Percentiles rank a stretch among this genome's conserved stretches.
Conservation (phyloP, 805 yeast genomes). For the Suhomyces xylopsoci region DNA sequence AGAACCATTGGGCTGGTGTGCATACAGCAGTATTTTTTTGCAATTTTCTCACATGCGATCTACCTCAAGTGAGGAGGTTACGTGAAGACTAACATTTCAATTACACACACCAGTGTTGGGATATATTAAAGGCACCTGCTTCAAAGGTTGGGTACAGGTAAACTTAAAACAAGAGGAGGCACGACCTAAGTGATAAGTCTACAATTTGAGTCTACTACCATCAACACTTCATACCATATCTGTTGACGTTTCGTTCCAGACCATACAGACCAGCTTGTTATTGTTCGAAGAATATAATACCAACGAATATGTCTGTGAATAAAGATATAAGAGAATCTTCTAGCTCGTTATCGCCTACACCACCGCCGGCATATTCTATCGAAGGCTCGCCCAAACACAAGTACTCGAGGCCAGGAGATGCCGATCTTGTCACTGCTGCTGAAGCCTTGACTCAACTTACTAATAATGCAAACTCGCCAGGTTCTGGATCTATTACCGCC, state of each 20-base stretch:
- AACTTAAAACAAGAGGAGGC: background rate
- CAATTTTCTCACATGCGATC: background rate
- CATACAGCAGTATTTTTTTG: background rate
- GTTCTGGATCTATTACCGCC: conserved; percentile 9
- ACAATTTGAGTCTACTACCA: background rate
- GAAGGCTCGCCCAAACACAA: conserved; percentile 2
- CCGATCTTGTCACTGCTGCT: conserved; percentile 37
- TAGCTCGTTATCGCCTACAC: conserved; percentile 1
- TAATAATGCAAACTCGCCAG: conserved; percentile 16
- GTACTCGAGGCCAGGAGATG: conserved; percentile 8
- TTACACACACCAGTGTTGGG: background rate
- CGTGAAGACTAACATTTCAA: background rate
- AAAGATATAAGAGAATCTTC: background rate
- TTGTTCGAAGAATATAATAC: no score
- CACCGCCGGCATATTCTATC: conserved; percentile 1
- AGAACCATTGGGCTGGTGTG: background rate
- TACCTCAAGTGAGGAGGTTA: background rate
- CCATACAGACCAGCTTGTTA: no score
- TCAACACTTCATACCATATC: no score
- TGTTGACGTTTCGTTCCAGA: no score
- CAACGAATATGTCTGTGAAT: background rate
- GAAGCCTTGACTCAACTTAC: conserved; percentile 40
- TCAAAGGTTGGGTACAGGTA: background rate
- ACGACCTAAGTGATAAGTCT: background rate
- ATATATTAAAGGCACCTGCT: background rate